phyloP scores from a whole-genome alignment of 345 rosid species.

The Aethionema arabicum region DNA sequence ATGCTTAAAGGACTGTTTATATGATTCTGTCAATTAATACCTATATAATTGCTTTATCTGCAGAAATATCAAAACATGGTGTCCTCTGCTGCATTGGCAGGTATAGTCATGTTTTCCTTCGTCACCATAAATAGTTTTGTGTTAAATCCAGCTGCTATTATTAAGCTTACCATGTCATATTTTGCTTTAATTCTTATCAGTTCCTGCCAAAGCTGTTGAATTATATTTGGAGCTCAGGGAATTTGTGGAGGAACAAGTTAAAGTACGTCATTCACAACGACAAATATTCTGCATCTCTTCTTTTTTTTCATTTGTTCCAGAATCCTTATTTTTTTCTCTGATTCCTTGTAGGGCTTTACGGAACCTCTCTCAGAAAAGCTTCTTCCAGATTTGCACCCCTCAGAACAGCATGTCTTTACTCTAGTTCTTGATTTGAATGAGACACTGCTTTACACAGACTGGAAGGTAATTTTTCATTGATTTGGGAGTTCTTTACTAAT shows the following conservation, averaged over 20 bases:
- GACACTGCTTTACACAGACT: conserved; percentile 85
- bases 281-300: conserved; percentile 1
- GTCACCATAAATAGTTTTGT: neutral
- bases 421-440: conserved; percentile 95
- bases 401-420: conserved; percentile 81
- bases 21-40: conserved; percentile 3
- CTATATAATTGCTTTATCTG: conserved; percentile 31
- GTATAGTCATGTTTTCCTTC: conserved; percentile 33
- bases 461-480: conserved; percentile 63
- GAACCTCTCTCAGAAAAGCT: conserved; percentile 97
- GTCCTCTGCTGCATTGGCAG: conserved; percentile 70
- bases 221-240: conserved; percentile 85
- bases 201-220: conserved; percentile 74
- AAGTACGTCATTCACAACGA: conserved; percentile 41
- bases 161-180: conserved; percentile 10
- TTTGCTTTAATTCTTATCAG: conserved; percentile 45
- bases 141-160: neutral
- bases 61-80: conserved; percentile 60
- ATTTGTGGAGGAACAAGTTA: conserved; percentile 71
- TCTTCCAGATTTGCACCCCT: conserved; percentile 94
- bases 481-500: conserved; percentile 10
- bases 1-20: neutral
- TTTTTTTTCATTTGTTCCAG: conserved; percentile 4
- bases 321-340: conserved; percentile 1
- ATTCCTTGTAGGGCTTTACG: conserved; percentile 60